Evolutionary conservation across 768 basidiomycete species (phyloP).

Genomic region (Floccularia luteovirens): DNA sequence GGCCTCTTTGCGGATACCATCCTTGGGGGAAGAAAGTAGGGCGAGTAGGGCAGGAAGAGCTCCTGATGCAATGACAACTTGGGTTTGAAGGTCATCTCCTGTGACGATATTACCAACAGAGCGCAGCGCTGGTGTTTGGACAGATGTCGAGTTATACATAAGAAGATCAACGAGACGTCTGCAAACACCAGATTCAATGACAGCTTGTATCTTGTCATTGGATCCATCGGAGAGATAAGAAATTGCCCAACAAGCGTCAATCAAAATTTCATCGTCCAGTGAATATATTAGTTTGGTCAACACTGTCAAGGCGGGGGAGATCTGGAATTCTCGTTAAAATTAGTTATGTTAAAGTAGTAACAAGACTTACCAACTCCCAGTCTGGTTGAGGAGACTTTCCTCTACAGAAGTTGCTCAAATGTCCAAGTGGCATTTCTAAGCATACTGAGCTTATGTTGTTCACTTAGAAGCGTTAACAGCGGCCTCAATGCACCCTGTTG

Average conservation of each 20-base stretch:
- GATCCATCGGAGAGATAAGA: slow-evolving; percentile 98
- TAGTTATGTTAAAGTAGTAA: slow-evolving; percentile 3
- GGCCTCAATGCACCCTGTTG: slow-evolving; percentile 90
- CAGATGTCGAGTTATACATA: slow-evolving; percentile 90
- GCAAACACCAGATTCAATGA: slow-evolving; percentile 97
- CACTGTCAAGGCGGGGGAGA: slow-evolving; percentile 94
- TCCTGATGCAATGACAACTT: slow-evolving; percentile 97
- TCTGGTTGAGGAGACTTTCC: slow-evolving; percentile 97
- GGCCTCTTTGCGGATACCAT: slow-evolving; percentile 98
- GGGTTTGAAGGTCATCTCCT: slow-evolving; percentile 97
- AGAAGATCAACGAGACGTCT: slow-evolving; percentile 95
- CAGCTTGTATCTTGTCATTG: slow-evolving; percentile 99
- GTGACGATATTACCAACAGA: slow-evolving; percentile 99
- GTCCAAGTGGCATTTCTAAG: slow-evolving; percentile 99
- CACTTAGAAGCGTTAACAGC: slow-evolving; percentile 82
- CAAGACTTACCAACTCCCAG: slow-evolving; percentile 79
- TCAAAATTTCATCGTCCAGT: slow-evolving; percentile 96
- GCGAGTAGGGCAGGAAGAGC: slow-evolving; percentile 92
- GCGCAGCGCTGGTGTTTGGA: slow-evolving; percentile 96
- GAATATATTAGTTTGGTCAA: slow-evolving; percentile 98
- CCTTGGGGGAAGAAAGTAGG: slow-evolving; percentile 92
- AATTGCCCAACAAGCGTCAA: slow-evolving; percentile 99
- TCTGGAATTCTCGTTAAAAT: slow-evolving; percentile 56
- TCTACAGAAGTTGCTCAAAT: slow-evolving; percentile 96
- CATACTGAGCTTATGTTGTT: slow-evolving; percentile 99